Evolutionary conservation across 106 monocot genomes (phyloP), one percentile per base, ranked within the genome.

Genomic region (Acanthochlamys bracteata): DNA sequence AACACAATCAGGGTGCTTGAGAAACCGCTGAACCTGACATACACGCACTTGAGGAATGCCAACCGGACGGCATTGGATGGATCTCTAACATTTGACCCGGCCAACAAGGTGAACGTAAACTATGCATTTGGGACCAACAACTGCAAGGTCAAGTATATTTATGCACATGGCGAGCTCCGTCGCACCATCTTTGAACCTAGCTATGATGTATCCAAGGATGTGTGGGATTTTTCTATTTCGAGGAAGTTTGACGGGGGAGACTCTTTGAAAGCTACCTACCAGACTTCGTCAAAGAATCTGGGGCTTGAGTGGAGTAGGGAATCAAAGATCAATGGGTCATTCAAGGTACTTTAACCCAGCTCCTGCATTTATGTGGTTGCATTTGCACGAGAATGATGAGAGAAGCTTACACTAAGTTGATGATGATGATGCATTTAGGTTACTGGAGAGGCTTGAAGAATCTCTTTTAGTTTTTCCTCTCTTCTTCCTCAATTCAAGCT

Each of bases 241-340:
- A 75, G 69, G 68, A 91, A 81, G 74, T 78, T 85, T 41, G 69
- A 73, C 0, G 80, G 82, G 4, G 85, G 85, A 19, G 82, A 88
- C 58, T 64, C 83, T 0, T 12, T 91, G 11, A 84, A 71, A 69
- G 96, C 82, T 20, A 77, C 76, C 12, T 98, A 88, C 59, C 78
- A 81, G 70, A 78, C 88, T 22, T 68, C 84, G 14, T 68, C 69
- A 61, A 84, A 84, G 72, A 64, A 75, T 0, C 76, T 98, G 41
- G 88, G 76, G 33, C 41, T 98, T 47, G 91, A 98, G 58, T 98
- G 91, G 96, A 83, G 58, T 58, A 76, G 85, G 54, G 83, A 84
- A 25, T 83, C 87, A 4, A 90, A 90, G 77, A 54, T 78, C 73
- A 84, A 78, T 68, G 95, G 80, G 17, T 78, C 74, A 33, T 96